Evolutionary conservation across 345 rosid genomes (phyloP), one percentile per base, ranked within the genome.

Genomic region (Lepidium aucheri): DNA sequence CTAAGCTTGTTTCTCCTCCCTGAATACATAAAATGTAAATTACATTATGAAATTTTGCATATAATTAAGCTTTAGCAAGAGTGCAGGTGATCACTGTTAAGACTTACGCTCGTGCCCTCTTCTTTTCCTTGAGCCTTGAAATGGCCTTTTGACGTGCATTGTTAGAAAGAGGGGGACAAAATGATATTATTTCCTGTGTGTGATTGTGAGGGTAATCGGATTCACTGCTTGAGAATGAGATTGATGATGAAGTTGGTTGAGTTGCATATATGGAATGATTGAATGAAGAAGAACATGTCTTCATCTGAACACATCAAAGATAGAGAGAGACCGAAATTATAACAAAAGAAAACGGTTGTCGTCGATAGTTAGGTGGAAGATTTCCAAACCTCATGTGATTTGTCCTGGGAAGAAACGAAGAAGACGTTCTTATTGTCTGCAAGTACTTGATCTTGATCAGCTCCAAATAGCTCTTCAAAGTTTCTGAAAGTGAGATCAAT

Each of bases 401-500:
- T 77, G 38, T 36, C 44, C 7, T 35, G 8, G 17, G 60, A 55
- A 55, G 60, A 54, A 54, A 36, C 52, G 10, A 50, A 32, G 10
- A 52, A 70, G 20, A 43, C 32, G 4, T 30, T 83, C 26, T 68
- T 75, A 39, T 64, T 80, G 53, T 63, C 83, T 65, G 73, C 24
- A 60, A n/a, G n/a, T n/a, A 38, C 22, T n/a, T 74, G 63, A 58
- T 82, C 80, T 51, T 78, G 82, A 53, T 89, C 85, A 58, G 79
- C 83, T 61, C 91, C 85, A 65, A 92, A 92, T 9, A 84, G 75
- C 32, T 87, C 98, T 68, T 92, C 98, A 63, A 83, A 83, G 82
- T 83, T 87, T 63, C 74, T 68, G 68, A 89, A 89, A 40, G 88
- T 83, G 63, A 82, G 67, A 73, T 87, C 96, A 50, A 92, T 85